These are phyloP conservation scores for Magnusiomyces fungicola DNA, from an alignment of 1,139 yeast species.

Conservation along the genomic window DNA sequence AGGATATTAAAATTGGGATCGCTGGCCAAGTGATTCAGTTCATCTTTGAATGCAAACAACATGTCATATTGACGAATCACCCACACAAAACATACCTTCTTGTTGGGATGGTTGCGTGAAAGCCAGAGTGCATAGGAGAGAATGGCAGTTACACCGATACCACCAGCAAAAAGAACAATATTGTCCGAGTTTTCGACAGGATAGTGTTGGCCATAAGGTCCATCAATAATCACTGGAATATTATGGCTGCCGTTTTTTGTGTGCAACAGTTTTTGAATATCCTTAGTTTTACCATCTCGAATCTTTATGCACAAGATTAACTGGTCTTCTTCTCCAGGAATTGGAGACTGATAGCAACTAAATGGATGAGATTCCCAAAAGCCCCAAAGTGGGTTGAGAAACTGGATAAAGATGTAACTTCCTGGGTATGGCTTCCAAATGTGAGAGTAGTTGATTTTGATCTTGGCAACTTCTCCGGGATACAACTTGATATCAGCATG, in stretches of 20 bases:
- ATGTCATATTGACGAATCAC: slow-evolving; percentile 42
- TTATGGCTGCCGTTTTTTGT: slow-evolving; percentile 13
- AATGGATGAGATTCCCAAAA: slow-evolving; percentile 65
- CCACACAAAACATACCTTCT: slow-evolving; percentile 45
- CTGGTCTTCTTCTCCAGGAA: slow-evolving; percentile 20
- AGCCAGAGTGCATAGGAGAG: slow-evolving; percentile 25
- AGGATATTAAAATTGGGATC: slow-evolving; percentile 31
- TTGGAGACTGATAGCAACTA: slow-evolving; percentile 38
- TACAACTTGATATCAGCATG: slow-evolving; percentile 31
- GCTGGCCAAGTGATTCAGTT: slow-evolving; percentile 34
- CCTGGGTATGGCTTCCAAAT: slow-evolving; percentile 46
- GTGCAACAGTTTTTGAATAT: slow-evolving; percentile 19
- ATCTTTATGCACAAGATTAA: slow-evolving; percentile 31
- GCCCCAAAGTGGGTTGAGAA: slow-evolving; percentile 43
- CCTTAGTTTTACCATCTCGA: slow-evolving; percentile 28
- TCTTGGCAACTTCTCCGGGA: slow-evolving; percentile 24
- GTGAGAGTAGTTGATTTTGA: slow-evolving; percentile 24
- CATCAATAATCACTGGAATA: slow-evolving; percentile 42
- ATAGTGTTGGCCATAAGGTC: slow-evolving; percentile 48
- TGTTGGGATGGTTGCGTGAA: slow-evolving; percentile 18
- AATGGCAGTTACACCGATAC: slow-evolving; percentile 59
- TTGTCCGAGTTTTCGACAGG: slow-evolving; percentile 46
- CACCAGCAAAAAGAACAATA: slow-evolving; percentile 49
- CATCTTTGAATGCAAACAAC: slow-evolving; percentile 45
- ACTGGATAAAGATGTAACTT: slow-evolving; percentile 50